Base-by-base conservation (phyloP, 1,139 yeast genomes). In the Geotrichum aggregatum region DNA sequence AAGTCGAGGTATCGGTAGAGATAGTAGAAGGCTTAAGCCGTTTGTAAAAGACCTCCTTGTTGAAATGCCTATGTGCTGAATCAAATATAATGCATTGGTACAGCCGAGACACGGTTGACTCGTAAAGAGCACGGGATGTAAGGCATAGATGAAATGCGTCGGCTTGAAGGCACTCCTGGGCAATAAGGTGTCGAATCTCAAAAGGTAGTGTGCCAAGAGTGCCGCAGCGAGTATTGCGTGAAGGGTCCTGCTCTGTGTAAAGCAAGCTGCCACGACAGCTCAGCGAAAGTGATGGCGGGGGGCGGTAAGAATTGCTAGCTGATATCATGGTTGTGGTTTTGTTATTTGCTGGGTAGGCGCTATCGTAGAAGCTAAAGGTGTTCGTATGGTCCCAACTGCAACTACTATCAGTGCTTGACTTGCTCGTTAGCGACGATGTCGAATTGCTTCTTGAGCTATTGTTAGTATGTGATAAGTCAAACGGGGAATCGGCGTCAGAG, bases 201-300 rank as follows among this genome's bases (percentile, higher is more conserved):
- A 54, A 76, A 69, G 81, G 76, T 72, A 69, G 74, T 71, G 44
- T 14, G 14, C 26, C 14, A 22, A 33, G 22, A 8, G 16, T 26
- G n/a, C n/a, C n/a, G n/a, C n/a, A n/a, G n/a, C n/a, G n/a, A n/a
- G n/a, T n/a, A n/a, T n/a, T n/a, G n/a, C n/a, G n/a, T n/a, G 36
- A 8, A 30, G 36, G 5, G 8, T 13, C 14, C 5, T 22, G 14
- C 16, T 43, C 28, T 8, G n/a, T 8, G 28, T 11, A 40, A 22
- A 22, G 14, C 7, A 38, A 8, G 3, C n/a, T 18, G n/a, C 10
- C 36, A n/a, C 19, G 14, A 5, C 36, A 34, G 7, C 19, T 7
- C 8, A 34, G 7, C 16, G 36, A 34, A 13, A 34, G 11, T 5
- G 36, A 16, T 5, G 36, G 16, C n/a, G 28, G 8, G 7, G 28